Evolutionary conservation across 2,329 filamentous ascomycete species (phyloP).

Genomic region (Raffaelea arxii): DNA sequence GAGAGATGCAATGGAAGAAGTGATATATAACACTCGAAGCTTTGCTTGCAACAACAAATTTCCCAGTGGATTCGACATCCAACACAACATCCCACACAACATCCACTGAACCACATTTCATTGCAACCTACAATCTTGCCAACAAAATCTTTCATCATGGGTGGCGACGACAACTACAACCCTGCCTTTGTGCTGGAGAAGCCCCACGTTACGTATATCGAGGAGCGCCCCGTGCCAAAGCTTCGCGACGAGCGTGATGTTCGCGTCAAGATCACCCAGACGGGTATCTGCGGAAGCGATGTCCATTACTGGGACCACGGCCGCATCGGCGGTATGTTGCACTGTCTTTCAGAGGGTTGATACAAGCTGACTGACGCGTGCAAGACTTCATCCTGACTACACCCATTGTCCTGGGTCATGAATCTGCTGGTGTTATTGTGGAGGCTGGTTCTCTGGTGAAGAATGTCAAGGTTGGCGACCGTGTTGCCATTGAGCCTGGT

Average conservation of each 20-base stretch:
- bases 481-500: constrained; percentile 59
- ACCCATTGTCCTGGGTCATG: constrained; percentile 47
- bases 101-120: no score
- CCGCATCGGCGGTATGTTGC: constrained; percentile 45
- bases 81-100: no score
- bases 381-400: constrained; percentile 46
- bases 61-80: no score
- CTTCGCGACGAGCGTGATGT: constrained; percentile 31
- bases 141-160: no score
- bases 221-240: constrained; percentile 29
- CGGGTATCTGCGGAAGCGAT: constrained; percentile 55
- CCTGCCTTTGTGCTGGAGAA: constrained; percentile 36
- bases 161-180: no score
- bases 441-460: constrained; percentile 47
- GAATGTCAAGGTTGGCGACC: constrained; percentile 49
- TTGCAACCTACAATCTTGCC: not conserved
- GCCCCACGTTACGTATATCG: constrained; percentile 32
- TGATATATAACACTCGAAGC: no score
- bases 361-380: no score
- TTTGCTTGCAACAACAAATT: no score
- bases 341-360: no score
- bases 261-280: constrained; percentile 34
- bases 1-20: no score
- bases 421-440: constrained; percentile 51
- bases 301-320: constrained; percentile 29